Percentiles rank a stretch among this genome's conserved stretches.
Conservation (phyloP, 441 rosid species). For the Mallotus repandus region DNA sequence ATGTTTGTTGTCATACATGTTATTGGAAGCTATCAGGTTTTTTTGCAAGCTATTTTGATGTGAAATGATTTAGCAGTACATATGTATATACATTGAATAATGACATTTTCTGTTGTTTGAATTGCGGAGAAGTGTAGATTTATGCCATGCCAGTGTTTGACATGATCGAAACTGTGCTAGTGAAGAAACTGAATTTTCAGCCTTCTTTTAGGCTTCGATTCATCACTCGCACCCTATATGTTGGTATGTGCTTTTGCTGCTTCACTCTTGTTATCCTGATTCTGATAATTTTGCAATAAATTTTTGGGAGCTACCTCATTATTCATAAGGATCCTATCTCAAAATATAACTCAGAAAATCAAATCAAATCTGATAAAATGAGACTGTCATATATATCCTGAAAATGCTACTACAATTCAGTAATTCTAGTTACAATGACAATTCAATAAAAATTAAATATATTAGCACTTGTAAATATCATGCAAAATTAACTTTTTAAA, state of each 20-base stretch:
- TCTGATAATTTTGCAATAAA: not conserved
- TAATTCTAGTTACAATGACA: too few species aligned
- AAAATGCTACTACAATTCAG: too few species aligned
- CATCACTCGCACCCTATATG: conserved; percentile 51
- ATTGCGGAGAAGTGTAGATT: conserved; percentile 27
- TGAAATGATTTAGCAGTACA: not conserved
- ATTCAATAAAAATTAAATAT: too few species aligned
- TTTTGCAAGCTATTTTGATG: not conserved
- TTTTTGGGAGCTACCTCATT: too few species aligned
- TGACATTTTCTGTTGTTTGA: not conserved
- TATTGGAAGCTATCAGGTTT: conserved; percentile 85
- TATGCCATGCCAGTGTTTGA: conserved; percentile 85
- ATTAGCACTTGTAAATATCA: too few species aligned
- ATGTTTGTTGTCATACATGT: conserved; percentile 76
- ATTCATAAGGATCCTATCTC: too few species aligned
- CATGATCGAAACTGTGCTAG: conserved; percentile 70
- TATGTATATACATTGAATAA: not conserved
- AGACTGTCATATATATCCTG: too few species aligned
- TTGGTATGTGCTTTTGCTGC: conserved; percentile 42
- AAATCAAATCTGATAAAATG: too few species aligned
- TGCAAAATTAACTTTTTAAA: too few species aligned
- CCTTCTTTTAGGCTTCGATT: conserved; percentile 61
- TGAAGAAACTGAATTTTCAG: conserved; percentile 43
- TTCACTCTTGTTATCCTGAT: not conserved
- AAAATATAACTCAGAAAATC: not conserved